phyloP scores from a whole-genome alignment of 2,329 filamentous ascomycete species.

The Thielaviopsis punctulata region DNA sequence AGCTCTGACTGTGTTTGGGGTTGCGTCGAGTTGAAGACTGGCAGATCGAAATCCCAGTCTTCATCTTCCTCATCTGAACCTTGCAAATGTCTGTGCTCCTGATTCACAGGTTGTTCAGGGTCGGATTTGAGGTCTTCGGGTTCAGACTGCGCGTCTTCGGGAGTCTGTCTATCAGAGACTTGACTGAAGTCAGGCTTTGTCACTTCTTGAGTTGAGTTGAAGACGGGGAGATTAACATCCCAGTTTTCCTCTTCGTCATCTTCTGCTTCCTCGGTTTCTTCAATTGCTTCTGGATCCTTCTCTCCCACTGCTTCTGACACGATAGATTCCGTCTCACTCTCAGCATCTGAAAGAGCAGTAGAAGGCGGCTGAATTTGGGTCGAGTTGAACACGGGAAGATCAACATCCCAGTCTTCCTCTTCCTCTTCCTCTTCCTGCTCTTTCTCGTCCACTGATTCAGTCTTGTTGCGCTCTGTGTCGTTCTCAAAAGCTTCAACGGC shows the following conservation, averaged over 20 bases:
- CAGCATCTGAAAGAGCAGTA: too few species aligned
- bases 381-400: not conserved
- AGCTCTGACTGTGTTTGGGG: not conserved
- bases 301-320: too few species aligned
- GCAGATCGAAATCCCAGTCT: slow-evolving; percentile 9
- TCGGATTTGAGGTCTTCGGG: not conserved
- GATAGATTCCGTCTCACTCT: too few species aligned
- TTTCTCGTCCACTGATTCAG: not conserved
- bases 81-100: not conserved
- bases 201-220: too few species aligned
- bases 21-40: slow-evolving; percentile 9
- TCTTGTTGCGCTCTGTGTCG: too few species aligned
- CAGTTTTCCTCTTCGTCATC: too few species aligned
- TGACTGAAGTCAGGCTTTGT: too few species aligned
- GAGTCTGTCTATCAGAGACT: not conserved
- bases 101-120: not conserved
- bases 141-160: not conserved
- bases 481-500: too few species aligned
- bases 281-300: too few species aligned
- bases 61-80: slow-evolving; percentile 1
- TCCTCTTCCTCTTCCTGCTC: not conserved
- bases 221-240: too few species aligned
- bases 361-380: not conserved
- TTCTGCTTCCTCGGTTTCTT: too few species aligned
- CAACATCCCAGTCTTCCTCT: not conserved